phyloP scores from a whole-genome alignment of 192 early-diverging fungal genomes.

The Funneliformis geosporum region DNA sequence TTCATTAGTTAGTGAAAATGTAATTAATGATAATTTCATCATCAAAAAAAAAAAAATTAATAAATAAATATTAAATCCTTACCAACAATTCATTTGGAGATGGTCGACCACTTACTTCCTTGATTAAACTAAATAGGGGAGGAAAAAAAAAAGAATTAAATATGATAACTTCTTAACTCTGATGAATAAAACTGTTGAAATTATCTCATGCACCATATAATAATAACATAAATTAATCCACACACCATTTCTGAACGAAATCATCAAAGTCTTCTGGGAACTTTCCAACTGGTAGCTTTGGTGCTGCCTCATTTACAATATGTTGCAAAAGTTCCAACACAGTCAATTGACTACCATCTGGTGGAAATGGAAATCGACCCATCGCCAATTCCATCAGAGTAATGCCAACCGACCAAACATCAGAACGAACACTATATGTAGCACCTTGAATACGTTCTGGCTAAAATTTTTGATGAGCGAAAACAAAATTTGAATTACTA shows the following conservation, averaged over 20 bases:
- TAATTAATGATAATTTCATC: background rate
- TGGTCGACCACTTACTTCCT: constrained; percentile 61
- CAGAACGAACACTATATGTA: constrained; percentile 77
- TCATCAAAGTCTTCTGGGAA: constrained; percentile 78
- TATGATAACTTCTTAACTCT: background rate
- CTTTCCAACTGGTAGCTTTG: constrained; percentile 70
- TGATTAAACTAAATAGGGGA: constrained; percentile 47
- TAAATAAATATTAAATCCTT: constrained; percentile 27
- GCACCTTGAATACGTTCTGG: constrained; percentile 80
- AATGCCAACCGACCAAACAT: constrained; percentile 83
- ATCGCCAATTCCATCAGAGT: constrained; percentile 81
- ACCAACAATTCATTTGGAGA: constrained; percentile 66
- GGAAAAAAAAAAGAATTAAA: background rate
- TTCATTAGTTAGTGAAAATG: background rate
- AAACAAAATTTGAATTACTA: background rate
- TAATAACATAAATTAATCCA: background rate
- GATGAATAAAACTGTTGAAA: background rate
- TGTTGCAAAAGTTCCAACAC: constrained; percentile 93
- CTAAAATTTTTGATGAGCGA: constrained; percentile 32
- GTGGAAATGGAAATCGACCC: constrained; percentile 71
- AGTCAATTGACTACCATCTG: constrained; percentile 67
- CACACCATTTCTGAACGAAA: constrained; percentile 75
- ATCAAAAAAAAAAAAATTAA: background rate
- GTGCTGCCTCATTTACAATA: constrained; percentile 86
- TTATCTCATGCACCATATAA: no score